Evolutionary conservation across 1,284 basidiomycete species (phyloP), one percentile per base, ranked within the genome.

Genomic region (Melampsora americana): DNA sequence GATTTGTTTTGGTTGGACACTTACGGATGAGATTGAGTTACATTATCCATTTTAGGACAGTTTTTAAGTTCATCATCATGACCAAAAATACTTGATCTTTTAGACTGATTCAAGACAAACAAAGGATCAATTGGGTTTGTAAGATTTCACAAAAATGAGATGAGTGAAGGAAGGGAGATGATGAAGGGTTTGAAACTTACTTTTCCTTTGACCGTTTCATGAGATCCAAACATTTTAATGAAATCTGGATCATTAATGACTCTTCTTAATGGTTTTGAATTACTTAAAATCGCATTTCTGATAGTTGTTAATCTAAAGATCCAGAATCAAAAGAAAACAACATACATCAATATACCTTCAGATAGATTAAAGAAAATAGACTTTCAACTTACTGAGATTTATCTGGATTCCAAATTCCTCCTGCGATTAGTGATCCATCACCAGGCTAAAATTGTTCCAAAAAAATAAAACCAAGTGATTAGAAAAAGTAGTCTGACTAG

Each of bases 371-470:
- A 61, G 14, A 71, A 46, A 53, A 16, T 26, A n/a, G 18, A 20
- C 18, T 65, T 2, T 77, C 78, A n/a, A 81, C 77, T 4, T 78
- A 71, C 6, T 82, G 78, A 59, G 83, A 81, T 53, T 79, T 78
- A 18, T 78, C 79, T 7, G 82, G 81, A 12, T 77, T 71, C 82
- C 83, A 84, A 46, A 79, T 79, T 4, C 83, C 83, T 23, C 79
- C 82, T 14, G 81, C 82, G 56, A 84, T 77, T 64, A 83, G 69
- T 56, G 80, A 81, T 18, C 78, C 48, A 11, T 73, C 78, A 20
- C 70, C 70, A 0, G 81, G 80, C 50, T 78, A 35, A 23, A 75
- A 32, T 59, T 26, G 14, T 59, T 39, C 12, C 20, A 60, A 32
- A 61, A 39, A 70, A 48, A 35, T 14, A 35, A 39, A 53, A 28